Conservation (phyloP, 371 early-diverging fungal species). For the Mucor plumbeus region DNA sequence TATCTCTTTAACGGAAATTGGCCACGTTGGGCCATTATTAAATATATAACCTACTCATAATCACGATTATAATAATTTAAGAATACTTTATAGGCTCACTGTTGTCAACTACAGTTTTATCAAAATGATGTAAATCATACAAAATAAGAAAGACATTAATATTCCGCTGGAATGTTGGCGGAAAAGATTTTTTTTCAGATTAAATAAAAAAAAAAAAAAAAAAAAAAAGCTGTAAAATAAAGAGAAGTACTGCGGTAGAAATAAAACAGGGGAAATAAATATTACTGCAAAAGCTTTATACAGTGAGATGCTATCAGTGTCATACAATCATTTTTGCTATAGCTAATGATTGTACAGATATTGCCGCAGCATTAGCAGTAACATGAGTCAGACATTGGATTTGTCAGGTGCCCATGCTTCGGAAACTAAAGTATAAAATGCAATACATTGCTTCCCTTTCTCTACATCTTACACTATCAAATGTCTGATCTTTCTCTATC, state of each 20-base stretch:
- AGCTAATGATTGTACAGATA: not conserved
- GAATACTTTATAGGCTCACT: not conserved
- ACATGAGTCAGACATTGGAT: not conserved
- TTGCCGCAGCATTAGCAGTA: not conserved
- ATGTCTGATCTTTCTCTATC: not conserved
- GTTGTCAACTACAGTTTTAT: not conserved
- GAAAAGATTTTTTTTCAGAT: not conserved
- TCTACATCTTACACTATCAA: not conserved
- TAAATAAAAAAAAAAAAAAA: too few relatives aligned
- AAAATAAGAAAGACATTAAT: not conserved
- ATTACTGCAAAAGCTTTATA: not conserved
- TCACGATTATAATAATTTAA: too few relatives aligned
- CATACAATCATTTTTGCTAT: too few relatives aligned
- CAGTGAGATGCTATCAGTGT: not conserved
- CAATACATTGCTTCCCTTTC: too few relatives aligned
- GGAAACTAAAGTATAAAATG: slow-evolving; percentile 3
- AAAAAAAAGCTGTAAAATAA: too few relatives aligned
- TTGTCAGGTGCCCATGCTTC: not conserved
- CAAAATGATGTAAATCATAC: not conserved
- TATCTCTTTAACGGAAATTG: not conserved
- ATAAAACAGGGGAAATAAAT: too few relatives aligned
- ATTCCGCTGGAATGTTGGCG: slow-evolving; percentile 1
- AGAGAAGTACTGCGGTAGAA: too few relatives aligned
- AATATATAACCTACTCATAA: too few relatives aligned
- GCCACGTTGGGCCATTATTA: not conserved